Percentiles rank a stretch among this genome's conserved stretches.
Conservation (phyloP, 2,329 filamentous ascomycete genomes). For the Paecilomyces sp. region DNA sequence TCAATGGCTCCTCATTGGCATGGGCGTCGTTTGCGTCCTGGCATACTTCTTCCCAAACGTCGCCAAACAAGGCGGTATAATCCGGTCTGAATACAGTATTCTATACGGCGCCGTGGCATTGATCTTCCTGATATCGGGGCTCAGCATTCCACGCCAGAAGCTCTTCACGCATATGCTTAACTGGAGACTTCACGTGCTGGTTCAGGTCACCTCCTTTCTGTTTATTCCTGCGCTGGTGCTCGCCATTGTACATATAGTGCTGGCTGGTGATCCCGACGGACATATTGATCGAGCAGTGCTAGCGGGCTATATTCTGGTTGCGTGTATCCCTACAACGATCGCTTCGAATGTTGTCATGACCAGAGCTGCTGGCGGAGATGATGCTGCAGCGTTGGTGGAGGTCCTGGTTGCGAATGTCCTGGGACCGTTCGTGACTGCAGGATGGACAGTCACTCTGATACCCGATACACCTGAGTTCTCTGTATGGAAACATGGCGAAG, state of each 20-base stretch:
- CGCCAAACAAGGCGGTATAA: slow-evolving; percentile 39
- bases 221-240: slow-evolving; percentile 59
- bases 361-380: slow-evolving; percentile 59
- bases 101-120: slow-evolving; percentile 62
- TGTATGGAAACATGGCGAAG: slow-evolving; percentile 39
- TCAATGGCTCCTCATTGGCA: slow-evolving; percentile 61
- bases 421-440: slow-evolving; percentile 61
- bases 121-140: slow-evolving; percentile 65
- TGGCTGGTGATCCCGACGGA: slow-evolving; percentile 37
- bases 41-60: slow-evolving; percentile 49
- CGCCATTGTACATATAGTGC: slow-evolving; percentile 46
- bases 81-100: slow-evolving; percentile 39
- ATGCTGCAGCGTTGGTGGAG: slow-evolving; percentile 59
- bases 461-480: slow-evolving; percentile 31
- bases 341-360: slow-evolving; percentile 71
- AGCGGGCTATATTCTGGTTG: slow-evolving; percentile 59
- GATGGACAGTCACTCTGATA: slow-evolving; percentile 52
- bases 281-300: slow-evolving; percentile 57
- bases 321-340: slow-evolving; percentile 66
- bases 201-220: slow-evolving; percentile 61
- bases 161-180: slow-evolving; percentile 56
- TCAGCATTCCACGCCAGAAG: slow-evolving; percentile 59
- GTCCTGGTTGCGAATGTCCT: slow-evolving; percentile 64
- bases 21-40: slow-evolving; percentile 46
- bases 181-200: slow-evolving; percentile 61